Conservation (phyloP, 208 protist species). For the Leishmania tropica region DNA sequence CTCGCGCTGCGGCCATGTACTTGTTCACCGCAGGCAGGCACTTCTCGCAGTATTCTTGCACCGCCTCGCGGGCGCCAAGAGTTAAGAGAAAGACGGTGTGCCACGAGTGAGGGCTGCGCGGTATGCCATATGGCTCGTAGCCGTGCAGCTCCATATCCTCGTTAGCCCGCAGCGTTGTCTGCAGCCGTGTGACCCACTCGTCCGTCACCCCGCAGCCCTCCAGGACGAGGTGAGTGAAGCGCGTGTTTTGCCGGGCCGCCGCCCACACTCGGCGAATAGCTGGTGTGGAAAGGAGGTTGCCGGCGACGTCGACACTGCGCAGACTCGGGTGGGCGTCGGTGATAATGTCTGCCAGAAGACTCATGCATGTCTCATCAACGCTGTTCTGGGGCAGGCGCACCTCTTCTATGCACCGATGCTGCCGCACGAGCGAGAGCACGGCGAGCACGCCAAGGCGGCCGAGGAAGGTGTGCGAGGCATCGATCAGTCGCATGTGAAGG, state of each 20-base stretch:
- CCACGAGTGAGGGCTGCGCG: constrained; percentile 50
- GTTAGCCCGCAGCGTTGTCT: constrained; percentile 59
- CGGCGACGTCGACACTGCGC: constrained; percentile 56
- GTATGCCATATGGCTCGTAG: constrained; percentile 50
- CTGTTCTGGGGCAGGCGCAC: constrained; percentile 69
- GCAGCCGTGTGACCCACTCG: constrained; percentile 72
- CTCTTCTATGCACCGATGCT: constrained; percentile 61
- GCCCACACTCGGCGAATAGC: constrained; percentile 74
- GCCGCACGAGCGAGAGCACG: constrained; percentile 65
- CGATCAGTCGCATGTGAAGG: constrained; percentile 51
- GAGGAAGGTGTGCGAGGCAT: constrained; percentile 80
- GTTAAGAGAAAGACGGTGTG: constrained; percentile 72
- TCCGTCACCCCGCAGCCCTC: constrained; percentile 57
- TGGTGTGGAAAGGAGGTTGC: constrained; percentile 71
- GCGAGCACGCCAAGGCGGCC: constrained; percentile 71
- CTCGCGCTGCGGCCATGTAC: constrained; percentile 54
- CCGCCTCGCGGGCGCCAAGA: constrained; percentile 41
- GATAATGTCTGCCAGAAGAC: constrained; percentile 61
- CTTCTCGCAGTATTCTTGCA: constrained; percentile 52
- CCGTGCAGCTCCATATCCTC: constrained; percentile 45
- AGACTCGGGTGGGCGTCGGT: constrained; percentile 52
- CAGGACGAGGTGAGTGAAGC: constrained; percentile 39
- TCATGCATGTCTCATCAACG: constrained; percentile 62
- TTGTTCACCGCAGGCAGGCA: constrained; percentile 64
- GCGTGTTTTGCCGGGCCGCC: constrained; percentile 40